Base-by-base conservation (phyloP, 2,329 filamentous ascomycete species). In the Sphaceloma murrayae region DNA sequence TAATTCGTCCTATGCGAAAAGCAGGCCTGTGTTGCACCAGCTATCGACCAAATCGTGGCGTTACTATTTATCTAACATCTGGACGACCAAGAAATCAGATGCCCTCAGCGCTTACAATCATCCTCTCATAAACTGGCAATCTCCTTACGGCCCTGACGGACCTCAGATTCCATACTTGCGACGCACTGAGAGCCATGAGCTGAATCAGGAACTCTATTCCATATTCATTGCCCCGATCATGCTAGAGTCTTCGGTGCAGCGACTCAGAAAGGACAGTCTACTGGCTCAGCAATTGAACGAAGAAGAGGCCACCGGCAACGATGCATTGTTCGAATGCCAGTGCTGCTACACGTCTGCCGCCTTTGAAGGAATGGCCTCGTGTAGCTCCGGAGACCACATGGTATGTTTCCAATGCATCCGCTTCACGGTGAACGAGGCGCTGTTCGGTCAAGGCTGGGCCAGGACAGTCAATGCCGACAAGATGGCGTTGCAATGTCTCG, bases 381-480 rank as follows among this genome's bases (percentile, higher is more conserved):
- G 85, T 65, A 74, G 75, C 56, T 62, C 69, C 22, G 70, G 74
- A 2, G 78, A 76, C 1, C 85, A 91, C 63, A 74, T 84, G 57
- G 71, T 89, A 45, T 91, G 85, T 64, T 80, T 88, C 62, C 75
- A 76, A 34, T 96, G 91, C 62, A 80, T 96, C 40, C 80, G 81
- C 51, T 78, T 82, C 51, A 81, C 87, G 8, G 74, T 89, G 48
- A 82, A 81, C 39, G 89, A 96, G 59, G 87, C 88, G 2, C 68
- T 96, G 0, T 96, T 94, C 58, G 91, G 91, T 0, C 91, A 96
- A 61, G 85, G 85, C 43, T 95, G 89, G 85, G 75, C 78, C 39
- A 79, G 82, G 48, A 91, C 77, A 54, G 81, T 95, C 53, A 75
- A 91, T 57, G 63, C 76, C 19, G 72, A 78, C 47, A 76, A 72